Evolutionary conservation across 306 rosid genomes (phyloP).

Genomic region (Dalbergia oliveri): DNA sequence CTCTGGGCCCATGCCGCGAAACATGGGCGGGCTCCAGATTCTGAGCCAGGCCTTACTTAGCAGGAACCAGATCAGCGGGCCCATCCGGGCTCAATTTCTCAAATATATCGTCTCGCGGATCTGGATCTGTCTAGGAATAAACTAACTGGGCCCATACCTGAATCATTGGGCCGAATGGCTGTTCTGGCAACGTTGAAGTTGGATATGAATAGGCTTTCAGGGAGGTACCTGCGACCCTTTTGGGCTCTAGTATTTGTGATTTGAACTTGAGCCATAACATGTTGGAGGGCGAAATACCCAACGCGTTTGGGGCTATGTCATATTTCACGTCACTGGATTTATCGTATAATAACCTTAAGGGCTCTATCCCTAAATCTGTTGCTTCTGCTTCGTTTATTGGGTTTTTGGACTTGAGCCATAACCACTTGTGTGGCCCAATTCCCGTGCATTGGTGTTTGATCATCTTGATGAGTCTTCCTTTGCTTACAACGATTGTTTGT

Average conservation of each 20-base stretch:
- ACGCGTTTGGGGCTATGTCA: constrained; percentile 59
- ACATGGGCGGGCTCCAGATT: constrained; percentile 56
- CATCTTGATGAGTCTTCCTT: constrained; percentile 75
- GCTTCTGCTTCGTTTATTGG: constrained; percentile 68
- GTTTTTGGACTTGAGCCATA: constrained; percentile 79
- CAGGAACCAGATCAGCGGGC: constrained; percentile 67
- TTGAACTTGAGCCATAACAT: constrained; percentile 65
- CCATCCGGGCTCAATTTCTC: constrained; percentile 57
- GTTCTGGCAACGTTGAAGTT: constrained; percentile 69
- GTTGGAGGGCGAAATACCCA: constrained; percentile 62
- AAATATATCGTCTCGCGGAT: constrained; percentile 72
- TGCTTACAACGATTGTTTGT: constrained; percentile 70
- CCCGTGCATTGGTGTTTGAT: constrained; percentile 60
- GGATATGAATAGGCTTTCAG: constrained; percentile 62
- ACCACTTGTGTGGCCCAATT: constrained; percentile 77
- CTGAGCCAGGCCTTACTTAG: constrained; percentile 73
- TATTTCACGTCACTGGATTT: constrained; percentile 76
- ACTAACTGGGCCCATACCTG: constrained; percentile 68
- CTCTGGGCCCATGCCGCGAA: constrained; percentile 64
- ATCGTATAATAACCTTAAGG: constrained; percentile 63
- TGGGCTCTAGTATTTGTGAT: constrained; percentile 63
- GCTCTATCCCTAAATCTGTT: constrained; percentile 68
- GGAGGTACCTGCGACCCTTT: constrained; percentile 60
- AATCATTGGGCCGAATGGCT: constrained; percentile 64
- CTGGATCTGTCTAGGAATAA: constrained; percentile 74